These are phyloP conservation scores for Coemansia nantahalensis DNA, from an alignment of 192 early-diverging fungal species.

Conservation along the genomic window DNA sequence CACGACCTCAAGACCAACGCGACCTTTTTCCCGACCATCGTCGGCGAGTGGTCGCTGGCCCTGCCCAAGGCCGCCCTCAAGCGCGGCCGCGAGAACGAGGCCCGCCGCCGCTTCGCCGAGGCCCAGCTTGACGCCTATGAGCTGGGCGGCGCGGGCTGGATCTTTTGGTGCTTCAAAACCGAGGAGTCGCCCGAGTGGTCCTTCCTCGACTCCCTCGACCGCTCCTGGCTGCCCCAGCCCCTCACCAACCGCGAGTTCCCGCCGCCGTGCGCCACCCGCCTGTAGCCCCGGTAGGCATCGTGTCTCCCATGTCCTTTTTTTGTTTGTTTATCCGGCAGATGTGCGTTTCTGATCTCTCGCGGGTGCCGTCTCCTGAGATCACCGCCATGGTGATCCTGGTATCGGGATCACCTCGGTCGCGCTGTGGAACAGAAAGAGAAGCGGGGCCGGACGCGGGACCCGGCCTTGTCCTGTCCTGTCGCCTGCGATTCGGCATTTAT, in stretches of 20 bases:
- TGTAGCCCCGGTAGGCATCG: too few relatives aligned
- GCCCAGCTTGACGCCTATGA: conserved; percentile 70
- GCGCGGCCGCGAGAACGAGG: conserved; percentile 56
- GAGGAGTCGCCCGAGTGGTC: conserved; percentile 71
- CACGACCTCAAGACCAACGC: conserved; percentile 38
- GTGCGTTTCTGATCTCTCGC: too few relatives aligned
- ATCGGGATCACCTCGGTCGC: too few relatives aligned
- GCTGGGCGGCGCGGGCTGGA: conserved; percentile 60
- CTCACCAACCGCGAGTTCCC: conserved; percentile 40
- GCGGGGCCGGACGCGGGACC: too few relatives aligned
- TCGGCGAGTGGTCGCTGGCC: conserved; percentile 73
- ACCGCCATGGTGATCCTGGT: too few relatives aligned
- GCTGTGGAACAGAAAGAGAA: too few relatives aligned
- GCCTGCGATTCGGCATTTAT: too few relatives aligned
- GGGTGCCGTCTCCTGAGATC: too few relatives aligned
- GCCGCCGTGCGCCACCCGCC: conserved; percentile 1
- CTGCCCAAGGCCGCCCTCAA: conserved; percentile 59
- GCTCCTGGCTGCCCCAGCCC: conserved; percentile 63
- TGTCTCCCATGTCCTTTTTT: too few relatives aligned
- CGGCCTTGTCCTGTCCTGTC: too few relatives aligned
- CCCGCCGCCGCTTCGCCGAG: conserved; percentile 57
- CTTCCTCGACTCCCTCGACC: conserved; percentile 62
- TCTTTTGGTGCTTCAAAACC: conserved; percentile 74
- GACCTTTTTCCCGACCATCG: conserved; percentile 62
- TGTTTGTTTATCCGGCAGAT: too few relatives aligned